Conservation (phyloP, 2,329 filamentous ascomycete species). For the Aspergillus sp. region DNA sequence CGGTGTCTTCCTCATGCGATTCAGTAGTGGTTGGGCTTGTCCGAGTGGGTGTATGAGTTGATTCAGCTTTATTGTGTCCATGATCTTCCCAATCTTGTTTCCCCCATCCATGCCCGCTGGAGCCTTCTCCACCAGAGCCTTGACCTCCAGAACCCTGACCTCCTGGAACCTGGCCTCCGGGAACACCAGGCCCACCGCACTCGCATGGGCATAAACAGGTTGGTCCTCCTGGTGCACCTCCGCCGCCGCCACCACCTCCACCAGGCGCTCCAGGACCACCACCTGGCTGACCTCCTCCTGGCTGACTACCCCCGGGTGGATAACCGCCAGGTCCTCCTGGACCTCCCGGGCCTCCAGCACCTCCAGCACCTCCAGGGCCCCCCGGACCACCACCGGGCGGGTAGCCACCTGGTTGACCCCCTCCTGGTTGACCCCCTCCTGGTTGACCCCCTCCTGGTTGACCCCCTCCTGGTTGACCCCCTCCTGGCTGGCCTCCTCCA, state of each 20-base stretch:
- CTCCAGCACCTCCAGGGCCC: background rate
- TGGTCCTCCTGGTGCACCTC: background rate
- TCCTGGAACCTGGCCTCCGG: background rate
- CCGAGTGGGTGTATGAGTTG: background rate
- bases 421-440: background rate
- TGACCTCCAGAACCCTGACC: background rate
- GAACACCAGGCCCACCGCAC: background rate
- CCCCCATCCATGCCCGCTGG: background rate
- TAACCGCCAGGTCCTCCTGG: background rate
- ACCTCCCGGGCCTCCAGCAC: background rate
- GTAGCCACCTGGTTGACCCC: background rate
- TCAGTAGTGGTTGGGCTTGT: background rate
- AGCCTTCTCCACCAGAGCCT: background rate
- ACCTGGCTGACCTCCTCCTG: background rate
- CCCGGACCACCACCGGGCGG: background rate
- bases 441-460: conserved; percentile 1
- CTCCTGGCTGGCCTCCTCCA: conserved; percentile 1
- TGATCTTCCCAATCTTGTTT: background rate
- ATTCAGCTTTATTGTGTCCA: background rate
- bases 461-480: conserved; percentile 6
- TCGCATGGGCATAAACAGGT: background rate
- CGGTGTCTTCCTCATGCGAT: background rate
- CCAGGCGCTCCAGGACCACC: no score
- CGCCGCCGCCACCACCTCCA: background rate
- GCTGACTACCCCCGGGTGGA: background rate